Evolutionary conservation across 805 yeast species (phyloP).

Genomic region (Nakazawaea wyomingensis): DNA sequence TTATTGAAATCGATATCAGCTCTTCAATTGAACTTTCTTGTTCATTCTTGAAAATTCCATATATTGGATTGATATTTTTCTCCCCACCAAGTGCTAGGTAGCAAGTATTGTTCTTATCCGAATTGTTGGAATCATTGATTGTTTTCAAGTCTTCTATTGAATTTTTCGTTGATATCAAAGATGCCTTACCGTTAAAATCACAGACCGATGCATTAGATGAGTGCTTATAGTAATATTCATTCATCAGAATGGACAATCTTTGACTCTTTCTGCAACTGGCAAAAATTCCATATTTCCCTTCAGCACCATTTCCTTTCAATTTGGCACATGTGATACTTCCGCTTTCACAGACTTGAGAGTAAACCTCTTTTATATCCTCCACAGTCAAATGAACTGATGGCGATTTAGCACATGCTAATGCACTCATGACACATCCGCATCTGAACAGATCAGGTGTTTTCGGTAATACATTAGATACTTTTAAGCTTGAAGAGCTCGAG

Average conservation of each 20-base stretch:
- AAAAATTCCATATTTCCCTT: conserved; percentile 37
- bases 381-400: conserved; percentile 20
- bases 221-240: conserved; percentile 27
- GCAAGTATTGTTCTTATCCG: conserved; percentile 3
- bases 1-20: too few species aligned
- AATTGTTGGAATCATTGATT: conserved; percentile 8
- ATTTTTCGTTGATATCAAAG: conserved; percentile 5
- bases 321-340: conserved; percentile 31
- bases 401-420: conserved; percentile 32
- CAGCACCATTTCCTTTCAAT: conserved; percentile 28
- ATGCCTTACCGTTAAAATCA: conserved; percentile 11
- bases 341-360: conserved; percentile 30
- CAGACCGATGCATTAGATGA: conserved; percentile 19
- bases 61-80: conserved; percentile 2
- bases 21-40: background rate
- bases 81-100: conserved; percentile 9
- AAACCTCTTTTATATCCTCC: conserved; percentile 20
- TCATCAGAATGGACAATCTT: conserved; percentile 35
- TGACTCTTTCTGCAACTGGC: conserved; percentile 35
- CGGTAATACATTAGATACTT: conserved; percentile 27
- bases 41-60: conserved; percentile 5
- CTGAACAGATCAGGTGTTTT: conserved; percentile 35
- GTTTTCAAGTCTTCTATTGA: conserved; percentile 5
- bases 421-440: conserved; percentile 40
- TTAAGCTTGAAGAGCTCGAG: conserved; percentile 14